Evolutionary conservation across 148 eudicot genomes (phyloP), one percentile per base, ranked within the genome.

Genomic region (Cornus florida): DNA sequence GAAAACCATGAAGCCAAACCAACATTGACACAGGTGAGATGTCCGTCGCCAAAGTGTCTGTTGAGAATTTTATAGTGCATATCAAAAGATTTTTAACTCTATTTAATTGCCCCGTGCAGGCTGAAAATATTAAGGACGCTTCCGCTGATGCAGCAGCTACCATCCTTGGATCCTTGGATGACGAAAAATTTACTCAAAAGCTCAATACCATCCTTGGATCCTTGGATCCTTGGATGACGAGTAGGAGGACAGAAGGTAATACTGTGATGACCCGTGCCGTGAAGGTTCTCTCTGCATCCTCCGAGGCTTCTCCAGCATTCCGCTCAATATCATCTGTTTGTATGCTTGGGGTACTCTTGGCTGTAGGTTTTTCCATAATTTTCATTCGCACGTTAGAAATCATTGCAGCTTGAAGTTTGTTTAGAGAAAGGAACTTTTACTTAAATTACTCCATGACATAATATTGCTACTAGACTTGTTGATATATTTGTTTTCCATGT

Each of bases 21-120:
- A n/a, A n/a, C 24, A 12, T 50, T 66, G 41, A 73, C 78, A 24
- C 35, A 84, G 89, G 91, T 88, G 78, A 79, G 82, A 66, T 43
- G 38, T 59, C 73, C 39, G 22, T 38, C 35, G 4, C 11, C 22
- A 53, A 78, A 73, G 24, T 43, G 12, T 33, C 0, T 64, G 8
- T 64, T 2, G 5, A 3, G 56, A 20, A 38, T 7, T 48, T n/a
- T 20, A 56, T 66, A 2, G 28, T 46, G 17, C 33, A 66, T 57
- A 48, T 78, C 5, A 17, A 33, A 28, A 46, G 67, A 53, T 69
- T 69, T 23, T 22, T n/a, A 66, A 67, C 24, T 69, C 68, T 22
- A 7, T 22, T 46, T 32, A 14, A 46, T 75, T 84, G 70, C 73
- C 50, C 23, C 78, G 67, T 84, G 76, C 86, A 88, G 91, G 82